These are phyloP conservation scores for Oryza coarctata DNA, from an alignment of 176 grass and related monocot species.

Conservation along the genomic window DNA sequence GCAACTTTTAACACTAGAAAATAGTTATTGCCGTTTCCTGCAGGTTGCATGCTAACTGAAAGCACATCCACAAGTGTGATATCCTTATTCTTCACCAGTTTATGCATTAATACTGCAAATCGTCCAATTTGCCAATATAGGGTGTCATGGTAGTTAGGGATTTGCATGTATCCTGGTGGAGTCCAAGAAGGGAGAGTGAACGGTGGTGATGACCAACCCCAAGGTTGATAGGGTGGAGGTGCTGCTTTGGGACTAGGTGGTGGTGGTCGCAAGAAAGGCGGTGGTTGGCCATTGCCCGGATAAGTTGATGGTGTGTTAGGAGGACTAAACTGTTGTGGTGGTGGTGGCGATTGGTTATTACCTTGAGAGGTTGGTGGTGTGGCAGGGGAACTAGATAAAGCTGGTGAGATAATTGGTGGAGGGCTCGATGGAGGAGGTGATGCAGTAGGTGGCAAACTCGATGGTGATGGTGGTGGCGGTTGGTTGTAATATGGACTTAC, in stretches of 20 bases:
- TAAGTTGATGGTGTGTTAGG: neutral
- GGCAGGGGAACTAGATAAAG: neutral
- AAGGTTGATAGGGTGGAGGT: neutral
- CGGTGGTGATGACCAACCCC: neutral
- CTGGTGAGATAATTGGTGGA: neutral
- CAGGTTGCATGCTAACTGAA: slow-evolving; percentile 23
- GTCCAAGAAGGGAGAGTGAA: neutral
- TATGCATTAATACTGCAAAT: slow-evolving; percentile 26
- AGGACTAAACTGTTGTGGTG: neutral
- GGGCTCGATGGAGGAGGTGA: neutral
- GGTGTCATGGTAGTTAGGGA: slow-evolving; percentile 9
- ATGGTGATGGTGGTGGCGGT: neutral
- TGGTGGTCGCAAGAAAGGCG: neutral
- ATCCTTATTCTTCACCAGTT: slow-evolving; percentile 19
- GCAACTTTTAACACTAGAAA: slow-evolving; percentile 25
- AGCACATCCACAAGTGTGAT: slow-evolving; percentile 28
- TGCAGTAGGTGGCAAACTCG: neutral
- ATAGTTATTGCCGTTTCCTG: slow-evolving; percentile 30
- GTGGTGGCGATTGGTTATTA: neutral
- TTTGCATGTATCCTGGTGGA: slow-evolving; percentile 24
- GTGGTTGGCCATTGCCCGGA: no score
- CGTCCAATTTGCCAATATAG: slow-evolving; percentile 38
- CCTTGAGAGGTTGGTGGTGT: neutral
- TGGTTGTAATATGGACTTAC: neutral
- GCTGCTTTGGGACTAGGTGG: neutral